Evolutionary conservation across 306 rosid genomes (phyloP), one percentile per base, ranked within the genome.

Genomic region (Oemleria cerasiformis): DNA sequence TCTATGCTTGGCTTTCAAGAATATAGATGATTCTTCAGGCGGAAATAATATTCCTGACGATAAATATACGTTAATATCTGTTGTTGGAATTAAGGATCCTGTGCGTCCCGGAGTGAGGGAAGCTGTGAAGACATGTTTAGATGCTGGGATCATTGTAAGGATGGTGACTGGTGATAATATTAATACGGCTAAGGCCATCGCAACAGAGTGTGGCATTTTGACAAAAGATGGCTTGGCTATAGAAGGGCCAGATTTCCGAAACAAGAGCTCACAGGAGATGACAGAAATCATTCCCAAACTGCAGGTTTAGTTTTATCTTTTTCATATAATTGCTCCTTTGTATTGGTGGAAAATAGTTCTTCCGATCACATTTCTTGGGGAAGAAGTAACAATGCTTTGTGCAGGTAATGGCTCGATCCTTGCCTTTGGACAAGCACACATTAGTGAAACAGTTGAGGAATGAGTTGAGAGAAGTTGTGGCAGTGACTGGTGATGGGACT

Each of bases 141-240:
- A 67, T 10, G 97, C 96, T 38, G 99, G 99, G 45, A 94, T 89
- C 17, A 75, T 77, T 0, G 92, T 90, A 48, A 72, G 97, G 76
- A 94, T 94, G 96, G 92, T 91, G 56, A 94, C 96, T n/a, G 97
- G 99, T 23, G 99, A 94, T 72, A 91, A 91, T 77, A 91, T 94
- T 45, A 79, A 87, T 19, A 94, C 99, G 10, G 99, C 99, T 43
- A 94, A 89, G 85, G 97, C 99, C 71, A 91, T 94, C 74, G 97
- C 97, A 72, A 86, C 65, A 74, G 97, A 94, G 78, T 94, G 99
- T 65, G 99, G 96, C 38, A 94, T 94, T 66, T 78, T 94, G 82
- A 94, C 96, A 14, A 91, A 77, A 62, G 85, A 76, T 79, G 99
- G 96, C 44, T 63, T 94, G 38, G 97, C 99, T 15, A 89, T 91